Conservation (phyloP, 495 filamentous ascomycete genomes). For the Evernia prunastri region DNA sequence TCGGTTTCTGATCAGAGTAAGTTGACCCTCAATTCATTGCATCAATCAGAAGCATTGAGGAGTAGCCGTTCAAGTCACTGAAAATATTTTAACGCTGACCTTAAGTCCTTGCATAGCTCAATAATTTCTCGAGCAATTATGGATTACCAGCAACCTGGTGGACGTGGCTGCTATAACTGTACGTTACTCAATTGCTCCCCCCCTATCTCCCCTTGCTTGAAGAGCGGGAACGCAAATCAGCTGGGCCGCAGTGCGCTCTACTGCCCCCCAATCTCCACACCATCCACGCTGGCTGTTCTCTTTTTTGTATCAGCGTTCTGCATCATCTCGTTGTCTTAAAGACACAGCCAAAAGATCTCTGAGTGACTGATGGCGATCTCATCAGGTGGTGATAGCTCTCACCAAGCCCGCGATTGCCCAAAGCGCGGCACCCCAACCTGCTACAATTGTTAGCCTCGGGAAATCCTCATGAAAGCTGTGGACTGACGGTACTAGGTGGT, state of each 20-base stretch:
- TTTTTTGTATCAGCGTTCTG: not conserved
- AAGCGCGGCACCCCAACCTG: conserved; percentile 89
- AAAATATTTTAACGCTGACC: conserved; percentile 1
- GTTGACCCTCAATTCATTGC: not conserved
- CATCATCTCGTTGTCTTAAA: not conserved
- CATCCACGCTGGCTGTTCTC: not conserved
- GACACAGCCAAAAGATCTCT: conserved; percentile 20
- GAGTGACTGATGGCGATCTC: conserved; percentile 8
- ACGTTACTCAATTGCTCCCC: conserved; percentile 36
- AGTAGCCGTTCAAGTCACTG: not conserved
- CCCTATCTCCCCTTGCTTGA: not conserved
- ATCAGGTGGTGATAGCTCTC: conserved; percentile 66
- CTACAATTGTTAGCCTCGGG: conserved; percentile 56
- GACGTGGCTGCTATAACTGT: conserved; percentile 78
- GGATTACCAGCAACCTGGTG: conserved; percentile 46
- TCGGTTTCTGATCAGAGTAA: not conserved
- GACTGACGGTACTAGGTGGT: conserved; percentile 32
- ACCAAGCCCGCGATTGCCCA: conserved; percentile 92
- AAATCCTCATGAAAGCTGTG: not conserved
- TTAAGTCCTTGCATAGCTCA: not conserved
- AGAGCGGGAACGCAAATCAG: conserved; percentile 1
- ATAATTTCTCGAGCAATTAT: conserved; percentile 33
- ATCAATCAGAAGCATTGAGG: not conserved
- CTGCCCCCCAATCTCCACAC: not conserved
- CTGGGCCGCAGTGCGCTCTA: not conserved